Conservation (phyloP, 116 monocot genomes). For the Phalaenopsis hybrid region DNA sequence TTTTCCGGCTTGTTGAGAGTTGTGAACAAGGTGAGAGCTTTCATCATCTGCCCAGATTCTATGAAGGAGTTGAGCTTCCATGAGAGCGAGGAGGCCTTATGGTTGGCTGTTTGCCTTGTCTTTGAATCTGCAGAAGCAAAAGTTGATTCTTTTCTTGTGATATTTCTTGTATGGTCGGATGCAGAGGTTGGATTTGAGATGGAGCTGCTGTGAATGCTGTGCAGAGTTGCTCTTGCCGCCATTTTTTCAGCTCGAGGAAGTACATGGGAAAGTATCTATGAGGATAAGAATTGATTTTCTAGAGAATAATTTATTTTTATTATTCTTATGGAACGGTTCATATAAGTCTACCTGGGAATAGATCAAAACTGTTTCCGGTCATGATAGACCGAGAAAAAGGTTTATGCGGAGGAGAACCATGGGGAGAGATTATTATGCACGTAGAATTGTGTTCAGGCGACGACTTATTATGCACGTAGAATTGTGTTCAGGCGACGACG, state of each 20-base stretch:
- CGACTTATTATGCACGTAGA: no score
- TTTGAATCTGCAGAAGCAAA: conserved; percentile 8
- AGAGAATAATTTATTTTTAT: not conserved
- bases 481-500: no score
- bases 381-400: no score
- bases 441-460: no score
- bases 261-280: no score
- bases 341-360: not conserved
- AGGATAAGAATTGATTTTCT: not conserved
- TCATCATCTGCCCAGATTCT: conserved; percentile 31
- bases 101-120: conserved; percentile 4
- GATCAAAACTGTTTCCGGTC: no score
- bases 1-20: conserved; percentile 28
- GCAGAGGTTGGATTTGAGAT: not conserved
- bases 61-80: conserved; percentile 17
- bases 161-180: not conserved
- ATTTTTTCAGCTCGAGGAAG: not conserved
- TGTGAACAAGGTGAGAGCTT: conserved; percentile 30
- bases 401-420: no score
- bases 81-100: conserved; percentile 7
- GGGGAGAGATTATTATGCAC: no score
- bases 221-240: conserved; percentile 15
- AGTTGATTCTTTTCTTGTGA: not conserved
- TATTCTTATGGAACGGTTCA: not conserved
- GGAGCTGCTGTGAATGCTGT: conserved; percentile 20